Evolutionary conservation across 495 filamentous ascomycete genomes (phyloP), one percentile per base, ranked within the genome.

Genomic region (Aspergillus heteromorphus): DNA sequence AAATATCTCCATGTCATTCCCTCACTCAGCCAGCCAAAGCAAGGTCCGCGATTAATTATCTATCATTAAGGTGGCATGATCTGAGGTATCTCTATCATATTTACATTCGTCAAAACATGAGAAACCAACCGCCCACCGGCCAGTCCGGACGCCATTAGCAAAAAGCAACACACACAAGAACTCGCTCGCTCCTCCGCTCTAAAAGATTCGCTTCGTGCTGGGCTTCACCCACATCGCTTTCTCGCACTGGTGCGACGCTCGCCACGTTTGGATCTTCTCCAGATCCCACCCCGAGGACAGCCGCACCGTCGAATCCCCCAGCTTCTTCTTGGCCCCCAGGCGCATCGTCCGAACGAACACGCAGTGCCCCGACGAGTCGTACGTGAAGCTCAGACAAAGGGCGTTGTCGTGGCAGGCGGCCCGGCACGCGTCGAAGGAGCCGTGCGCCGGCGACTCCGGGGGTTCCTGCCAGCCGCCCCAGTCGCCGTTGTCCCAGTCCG

Each of bases 401-500:
- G 54, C 34, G 30, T 61, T 56, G 1, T 63, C 54, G 25, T 67
- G 65, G 40, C 68, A 71, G 13, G 61, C 65, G 6, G 48, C 49
- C 1, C 60, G 56, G 41, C 68, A 69, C 16, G 61, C 57, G 20
- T 60, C 59, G 25, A 65, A 49, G 20, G 61, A 66, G 9, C 27
- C 48, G 47, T 71, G 62, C 9, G 60, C 66, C 3, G 59, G 57
- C 1, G 56, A 56, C 7, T 67, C 55, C 17, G 56, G 54, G 0
- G 57, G 60, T 31, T 71, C 63, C 13, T 63, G 55, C 20, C 59
- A 60, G 10, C 64, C 62, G 20, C 62, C 62, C 57, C 58, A 68
- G 30, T 67, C 67, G 11, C 64, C 62, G 42, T 74, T 74, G 49
- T 74, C 67, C 71, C 71, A 74, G 19, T 68, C 60, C 4, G 59